These are phyloP conservation scores for Ogataea corticis DNA, from an alignment of 805 yeast genomes.

Conservation along the genomic window DNA sequence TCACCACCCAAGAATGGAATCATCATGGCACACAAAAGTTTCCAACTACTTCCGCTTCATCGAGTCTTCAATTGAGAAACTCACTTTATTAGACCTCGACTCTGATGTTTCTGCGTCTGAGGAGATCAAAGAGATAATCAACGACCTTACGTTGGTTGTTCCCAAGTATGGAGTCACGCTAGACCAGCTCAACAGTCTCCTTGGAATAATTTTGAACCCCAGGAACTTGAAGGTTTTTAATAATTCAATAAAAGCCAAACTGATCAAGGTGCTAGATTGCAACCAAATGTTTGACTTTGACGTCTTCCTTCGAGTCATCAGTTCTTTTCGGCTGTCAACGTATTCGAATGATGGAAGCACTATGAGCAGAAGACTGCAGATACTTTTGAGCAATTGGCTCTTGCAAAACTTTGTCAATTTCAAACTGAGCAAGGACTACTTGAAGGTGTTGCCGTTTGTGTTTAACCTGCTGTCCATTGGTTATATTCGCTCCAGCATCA, in stretches of 20 bases:
- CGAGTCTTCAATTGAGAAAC: constrained; percentile 7
- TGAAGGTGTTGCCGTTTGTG: constrained; percentile 24
- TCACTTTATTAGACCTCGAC: not conserved
- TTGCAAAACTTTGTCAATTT: constrained; percentile 25
- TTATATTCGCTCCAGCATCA: constrained; percentile 25
- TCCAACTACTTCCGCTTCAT: constrained; percentile 14
- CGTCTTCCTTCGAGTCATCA: constrained; percentile 21
- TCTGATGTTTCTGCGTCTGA: not conserved
- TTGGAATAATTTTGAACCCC: constrained; percentile 23
- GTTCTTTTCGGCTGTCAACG: constrained; percentile 23
- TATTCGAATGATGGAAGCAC: constrained; percentile 23
- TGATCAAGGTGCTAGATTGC: constrained; percentile 19
- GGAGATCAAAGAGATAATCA: constrained; percentile 12
- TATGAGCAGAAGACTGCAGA: constrained; percentile 21
- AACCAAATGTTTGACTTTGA: constrained; percentile 27
- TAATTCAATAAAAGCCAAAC: constrained; percentile 14
- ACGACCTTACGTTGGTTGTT: constrained; percentile 23
- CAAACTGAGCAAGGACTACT: constrained; percentile 18
- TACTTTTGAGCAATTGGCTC: constrained; percentile 22
- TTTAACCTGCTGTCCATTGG: constrained; percentile 31
- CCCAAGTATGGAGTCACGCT: constrained; percentile 27
- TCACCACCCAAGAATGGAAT: not conserved
- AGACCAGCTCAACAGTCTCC: constrained; percentile 17
- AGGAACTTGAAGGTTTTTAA: constrained; percentile 15
- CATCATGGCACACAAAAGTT: constrained; percentile 5